These are phyloP conservation scores for Fragosphaeria purpurea DNA, from an alignment of 2,329 filamentous ascomycete genomes.

Conservation along the genomic window DNA sequence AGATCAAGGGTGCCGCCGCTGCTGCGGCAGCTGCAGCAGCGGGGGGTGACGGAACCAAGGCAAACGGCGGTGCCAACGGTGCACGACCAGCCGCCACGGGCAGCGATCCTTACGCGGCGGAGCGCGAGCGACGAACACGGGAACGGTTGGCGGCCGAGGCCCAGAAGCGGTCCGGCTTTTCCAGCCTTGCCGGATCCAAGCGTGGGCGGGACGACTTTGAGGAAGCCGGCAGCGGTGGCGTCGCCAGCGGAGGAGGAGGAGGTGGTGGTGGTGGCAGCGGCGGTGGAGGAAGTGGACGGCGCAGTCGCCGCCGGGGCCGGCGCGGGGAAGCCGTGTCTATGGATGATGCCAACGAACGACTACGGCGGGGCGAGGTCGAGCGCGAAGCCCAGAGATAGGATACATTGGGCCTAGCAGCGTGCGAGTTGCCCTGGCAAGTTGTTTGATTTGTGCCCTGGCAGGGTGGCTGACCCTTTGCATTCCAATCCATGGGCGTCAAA, in stretches of 20 bases:
- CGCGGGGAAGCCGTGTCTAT: conserved; percentile 36
- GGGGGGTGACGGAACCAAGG: conserved; percentile 17
- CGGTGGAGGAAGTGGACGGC: conserved; percentile 13
- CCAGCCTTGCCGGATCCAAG: conserved; percentile 40
- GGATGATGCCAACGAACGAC: conserved; percentile 42
- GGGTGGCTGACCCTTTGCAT: too few relatives aligned
- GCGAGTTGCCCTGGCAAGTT: too few relatives aligned
- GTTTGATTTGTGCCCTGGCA: too few relatives aligned
- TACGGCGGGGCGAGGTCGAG: conserved; percentile 48
- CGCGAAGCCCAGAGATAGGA: conserved; percentile 31
- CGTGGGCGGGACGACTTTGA: conserved; percentile 40
- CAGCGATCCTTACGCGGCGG: conserved; percentile 54
- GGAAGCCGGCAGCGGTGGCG: conserved; percentile 26
- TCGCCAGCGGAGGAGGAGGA: conserved; percentile 39
- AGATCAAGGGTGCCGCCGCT: conserved; percentile 27
- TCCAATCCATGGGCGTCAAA: too few relatives aligned
- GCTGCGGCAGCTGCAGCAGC: background rate
- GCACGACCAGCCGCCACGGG: background rate
- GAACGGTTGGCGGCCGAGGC: conserved; percentile 60
- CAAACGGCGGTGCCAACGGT: too few relatives aligned
- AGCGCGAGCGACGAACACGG: conserved; percentile 56
- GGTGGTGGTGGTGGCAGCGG: conserved; percentile 12
- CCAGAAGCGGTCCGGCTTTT: conserved; percentile 42
- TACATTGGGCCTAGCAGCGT: background rate
- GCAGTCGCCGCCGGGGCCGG: conserved; percentile 37